Conservation (phyloP, 495 filamentous ascomycete genomes). For the Lineolata rhizophorae region DNA sequence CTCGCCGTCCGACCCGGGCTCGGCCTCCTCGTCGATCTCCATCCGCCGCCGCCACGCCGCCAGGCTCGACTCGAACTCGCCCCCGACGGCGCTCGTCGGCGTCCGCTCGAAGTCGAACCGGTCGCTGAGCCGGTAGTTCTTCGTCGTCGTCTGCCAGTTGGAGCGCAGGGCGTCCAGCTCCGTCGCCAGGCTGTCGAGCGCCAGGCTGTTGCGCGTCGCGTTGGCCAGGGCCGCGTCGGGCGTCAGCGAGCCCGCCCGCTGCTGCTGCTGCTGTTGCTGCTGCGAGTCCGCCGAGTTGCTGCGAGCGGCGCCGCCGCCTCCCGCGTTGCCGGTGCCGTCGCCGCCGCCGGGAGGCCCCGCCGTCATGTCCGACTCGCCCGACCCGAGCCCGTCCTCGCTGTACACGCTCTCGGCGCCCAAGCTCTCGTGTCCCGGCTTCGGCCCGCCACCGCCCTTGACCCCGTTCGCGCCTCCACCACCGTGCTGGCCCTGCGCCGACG, state of each 20-base stretch:
- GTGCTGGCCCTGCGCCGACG: neutral
- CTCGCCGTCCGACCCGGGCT: slow-evolving; percentile 1
- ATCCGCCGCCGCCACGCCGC: neutral
- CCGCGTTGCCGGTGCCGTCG: neutral
- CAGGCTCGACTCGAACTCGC: no score
- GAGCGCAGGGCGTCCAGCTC: slow-evolving; percentile 74
- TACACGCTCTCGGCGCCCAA: slow-evolving; percentile 2
- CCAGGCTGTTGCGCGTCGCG: slow-evolving; percentile 63
- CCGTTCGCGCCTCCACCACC: neutral
- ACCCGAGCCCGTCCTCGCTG: neutral
- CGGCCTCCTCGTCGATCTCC: slow-evolving; percentile 3
- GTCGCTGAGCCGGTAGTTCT: slow-evolving; percentile 74
- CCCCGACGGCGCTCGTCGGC: no score
- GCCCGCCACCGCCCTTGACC: neutral
- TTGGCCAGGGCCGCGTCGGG: slow-evolving; percentile 23
- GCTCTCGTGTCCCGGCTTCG: neutral
- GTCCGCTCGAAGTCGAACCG: slow-evolving; percentile 66
- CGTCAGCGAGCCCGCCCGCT: no score
- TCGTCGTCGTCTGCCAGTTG: slow-evolving; percentile 91
- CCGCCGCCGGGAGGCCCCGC: neutral
- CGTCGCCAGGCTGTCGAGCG: slow-evolving; percentile 72
- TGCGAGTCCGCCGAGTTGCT: slow-evolving; percentile 1
- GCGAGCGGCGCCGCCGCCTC: neutral
- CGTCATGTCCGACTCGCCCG: neutral
- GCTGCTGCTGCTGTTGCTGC: no score